These are phyloP conservation scores for Colletotrichum tanaceti DNA, from an alignment of 2,329 filamentous ascomycete genomes.

Conservation along the genomic window DNA sequence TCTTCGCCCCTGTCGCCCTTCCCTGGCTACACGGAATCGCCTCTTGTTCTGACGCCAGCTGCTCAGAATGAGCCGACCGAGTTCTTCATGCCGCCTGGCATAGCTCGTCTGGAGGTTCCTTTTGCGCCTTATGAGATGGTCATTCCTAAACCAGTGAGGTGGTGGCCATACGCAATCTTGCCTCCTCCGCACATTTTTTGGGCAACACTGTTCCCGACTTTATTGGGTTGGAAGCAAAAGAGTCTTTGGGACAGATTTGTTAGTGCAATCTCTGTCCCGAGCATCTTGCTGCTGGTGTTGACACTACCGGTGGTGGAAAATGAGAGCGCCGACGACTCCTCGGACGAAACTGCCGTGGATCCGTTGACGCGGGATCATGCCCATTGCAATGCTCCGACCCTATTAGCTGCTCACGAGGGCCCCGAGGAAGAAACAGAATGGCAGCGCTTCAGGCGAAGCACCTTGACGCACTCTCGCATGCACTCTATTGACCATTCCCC, in stretches of 20 bases:
- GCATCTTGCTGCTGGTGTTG: conserved; percentile 88
- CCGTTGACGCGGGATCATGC: conserved; percentile 40
- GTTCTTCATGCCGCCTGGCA: conserved; percentile 63
- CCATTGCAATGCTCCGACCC: conserved; percentile 51
- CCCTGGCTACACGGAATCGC: conserved; percentile 73
- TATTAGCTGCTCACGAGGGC: conserved; percentile 47
- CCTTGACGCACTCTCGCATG: conserved; percentile 49
- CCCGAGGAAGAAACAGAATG: conserved; percentile 65
- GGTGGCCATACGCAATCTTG: conserved; percentile 84
- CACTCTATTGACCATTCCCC: conserved; percentile 44
- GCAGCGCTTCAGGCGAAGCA: conserved; percentile 67
- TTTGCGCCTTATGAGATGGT: conserved; percentile 58
- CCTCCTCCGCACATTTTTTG: conserved; percentile 78
- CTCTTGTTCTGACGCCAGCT: conserved; percentile 57
- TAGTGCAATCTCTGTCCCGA: conserved; percentile 86
- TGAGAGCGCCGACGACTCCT: conserved; percentile 64
- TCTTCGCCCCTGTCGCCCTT: conserved; percentile 72
- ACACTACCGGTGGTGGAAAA: conserved; percentile 92
- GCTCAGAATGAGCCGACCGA: conserved; percentile 60
- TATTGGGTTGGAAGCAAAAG: conserved; percentile 85
- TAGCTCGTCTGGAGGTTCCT: conserved; percentile 57
- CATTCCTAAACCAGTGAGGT: conserved; percentile 64
- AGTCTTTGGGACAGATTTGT: conserved; percentile 85
- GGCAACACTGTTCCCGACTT: conserved; percentile 85
- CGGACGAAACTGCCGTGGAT: conserved; percentile 48